Conservation (phyloP, 306 rosid genomes). For the Quillaja saponaria region DNA sequence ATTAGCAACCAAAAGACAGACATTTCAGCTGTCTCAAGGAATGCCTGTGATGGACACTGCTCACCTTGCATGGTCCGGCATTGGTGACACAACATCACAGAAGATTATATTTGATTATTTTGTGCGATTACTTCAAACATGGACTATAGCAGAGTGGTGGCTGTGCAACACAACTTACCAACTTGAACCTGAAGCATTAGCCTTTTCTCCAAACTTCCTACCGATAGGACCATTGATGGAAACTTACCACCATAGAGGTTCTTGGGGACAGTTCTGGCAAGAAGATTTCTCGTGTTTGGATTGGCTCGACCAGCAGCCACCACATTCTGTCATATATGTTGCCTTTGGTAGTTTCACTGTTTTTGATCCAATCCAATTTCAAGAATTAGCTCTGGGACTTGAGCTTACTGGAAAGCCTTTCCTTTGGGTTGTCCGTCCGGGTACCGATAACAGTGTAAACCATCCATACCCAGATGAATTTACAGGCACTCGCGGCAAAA, state of each 20-base stretch:
- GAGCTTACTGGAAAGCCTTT: slow-evolving; percentile 36
- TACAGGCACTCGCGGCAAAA: slow-evolving; percentile 24
- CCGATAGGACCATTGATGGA: slow-evolving; percentile 42
- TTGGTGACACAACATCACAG: neutral
- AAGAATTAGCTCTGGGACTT: slow-evolving; percentile 32
- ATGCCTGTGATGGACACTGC: slow-evolving; percentile 31
- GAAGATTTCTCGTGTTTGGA: slow-evolving; percentile 36
- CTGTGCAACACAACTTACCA: slow-evolving; percentile 34
- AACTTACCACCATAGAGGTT: slow-evolving; percentile 15
- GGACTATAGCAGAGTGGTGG: slow-evolving; percentile 31
- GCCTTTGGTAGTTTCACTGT: slow-evolving; percentile 36
- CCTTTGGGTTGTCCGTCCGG: slow-evolving; percentile 51
- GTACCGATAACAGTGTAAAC: neutral
- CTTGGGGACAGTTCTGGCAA: slow-evolving; percentile 42
- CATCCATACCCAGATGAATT: slow-evolving; percentile 29
- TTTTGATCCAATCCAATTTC: slow-evolving; percentile 32
- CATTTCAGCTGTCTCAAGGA: slow-evolving; percentile 27
- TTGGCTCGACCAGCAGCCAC: slow-evolving; percentile 40
- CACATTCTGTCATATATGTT: slow-evolving; percentile 36
- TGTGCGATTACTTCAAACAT: neutral
- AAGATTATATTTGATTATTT: slow-evolving; percentile 1
- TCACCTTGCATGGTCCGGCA: slow-evolving; percentile 27
- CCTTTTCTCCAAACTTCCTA: slow-evolving; percentile 26
- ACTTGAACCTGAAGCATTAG: slow-evolving; percentile 33
- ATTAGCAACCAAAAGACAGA: slow-evolving; percentile 5